Percentiles rank a stretch among this genome's conserved stretches.
Conservation (phyloP, 768 basidiomycete genomes). For the Amanita exitialis region DNA sequence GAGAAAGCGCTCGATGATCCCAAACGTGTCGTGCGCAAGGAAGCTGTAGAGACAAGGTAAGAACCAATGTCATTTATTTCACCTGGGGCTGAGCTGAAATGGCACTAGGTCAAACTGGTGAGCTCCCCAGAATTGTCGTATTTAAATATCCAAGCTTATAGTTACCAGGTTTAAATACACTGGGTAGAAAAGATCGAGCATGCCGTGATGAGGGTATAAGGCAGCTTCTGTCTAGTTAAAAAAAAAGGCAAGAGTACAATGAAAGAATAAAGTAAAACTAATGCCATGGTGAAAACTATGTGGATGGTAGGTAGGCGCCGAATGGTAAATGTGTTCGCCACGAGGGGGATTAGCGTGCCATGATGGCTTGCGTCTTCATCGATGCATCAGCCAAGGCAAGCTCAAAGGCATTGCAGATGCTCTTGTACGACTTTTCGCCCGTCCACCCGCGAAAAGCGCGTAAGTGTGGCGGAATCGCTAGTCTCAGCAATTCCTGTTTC, state of each 20-base stretch:
- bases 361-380: constrained; percentile 70
- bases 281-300: constrained; percentile 4
- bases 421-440: constrained; percentile 69
- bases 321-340: constrained; percentile 6
- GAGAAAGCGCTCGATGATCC: constrained; percentile 80
- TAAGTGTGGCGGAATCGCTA: constrained; percentile 21
- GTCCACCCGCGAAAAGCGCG: constrained; percentile 39
- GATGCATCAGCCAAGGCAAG: constrained; percentile 63
- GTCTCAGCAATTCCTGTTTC: constrained; percentile 51
- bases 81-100: constrained; percentile 1
- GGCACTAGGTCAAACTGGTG: constrained; percentile 37
- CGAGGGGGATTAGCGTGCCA: constrained; percentile 46
- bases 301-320: constrained; percentile 9
- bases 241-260: constrained; percentile 5
- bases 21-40: constrained; percentile 72
- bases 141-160: constrained; percentile 14
- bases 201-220: constrained; percentile 9
- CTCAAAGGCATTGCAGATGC: constrained; percentile 69
- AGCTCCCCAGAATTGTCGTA: constrained; percentile 8
- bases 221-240: constrained; percentile 19
- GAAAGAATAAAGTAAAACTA: constrained; percentile 11
- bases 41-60: constrained; percentile 75
- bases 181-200: constrained; percentile 24
- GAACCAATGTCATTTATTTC: constrained; percentile 6
- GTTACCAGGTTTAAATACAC: constrained; percentile 47